phyloP scores from a whole-genome alignment of 164 flowering plant species.

The Berberis vulgaris region DNA sequence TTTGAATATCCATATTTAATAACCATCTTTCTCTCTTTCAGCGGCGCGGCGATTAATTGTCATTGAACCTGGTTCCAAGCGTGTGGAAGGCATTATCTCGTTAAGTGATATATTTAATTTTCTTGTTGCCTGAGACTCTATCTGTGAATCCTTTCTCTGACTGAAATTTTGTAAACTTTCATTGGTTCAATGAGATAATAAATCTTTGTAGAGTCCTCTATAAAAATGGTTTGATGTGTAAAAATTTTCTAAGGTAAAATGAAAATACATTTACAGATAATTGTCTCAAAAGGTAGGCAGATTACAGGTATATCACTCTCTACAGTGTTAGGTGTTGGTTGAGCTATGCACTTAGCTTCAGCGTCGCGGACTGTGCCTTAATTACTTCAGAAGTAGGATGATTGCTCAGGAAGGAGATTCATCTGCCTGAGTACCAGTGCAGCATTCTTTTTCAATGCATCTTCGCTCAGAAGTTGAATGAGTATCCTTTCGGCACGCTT shows the following conservation, averaged over 20 bases:
- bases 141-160: constrained; percentile 10
- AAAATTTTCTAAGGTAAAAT: neutral
- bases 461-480: constrained; percentile 20
- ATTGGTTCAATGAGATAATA: constrained; percentile 15
- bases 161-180: constrained; percentile 18
- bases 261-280: too few species aligned
- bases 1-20: neutral
- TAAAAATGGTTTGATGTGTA: neutral
- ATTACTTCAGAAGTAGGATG: constrained; percentile 17
- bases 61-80: constrained; percentile 49
- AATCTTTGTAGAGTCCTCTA: constrained; percentile 7
- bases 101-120: constrained; percentile 36
- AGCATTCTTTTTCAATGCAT: constrained; percentile 19
- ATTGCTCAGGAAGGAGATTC: constrained; percentile 21
- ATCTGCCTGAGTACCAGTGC: constrained; percentile 20
- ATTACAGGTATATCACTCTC: too few species aligned
- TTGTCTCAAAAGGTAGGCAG: too few species aligned
- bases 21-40: constrained; percentile 14
- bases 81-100: constrained; percentile 59
- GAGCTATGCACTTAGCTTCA: neutral
- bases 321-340: neutral
- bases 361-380: neutral
- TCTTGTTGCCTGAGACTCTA: constrained; percentile 22
- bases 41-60: constrained; percentile 45
- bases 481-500: constrained; percentile 15